phyloP scores from a whole-genome alignment of 2,329 filamentous ascomycete genomes.

The Juglanconis oblonga region DNA sequence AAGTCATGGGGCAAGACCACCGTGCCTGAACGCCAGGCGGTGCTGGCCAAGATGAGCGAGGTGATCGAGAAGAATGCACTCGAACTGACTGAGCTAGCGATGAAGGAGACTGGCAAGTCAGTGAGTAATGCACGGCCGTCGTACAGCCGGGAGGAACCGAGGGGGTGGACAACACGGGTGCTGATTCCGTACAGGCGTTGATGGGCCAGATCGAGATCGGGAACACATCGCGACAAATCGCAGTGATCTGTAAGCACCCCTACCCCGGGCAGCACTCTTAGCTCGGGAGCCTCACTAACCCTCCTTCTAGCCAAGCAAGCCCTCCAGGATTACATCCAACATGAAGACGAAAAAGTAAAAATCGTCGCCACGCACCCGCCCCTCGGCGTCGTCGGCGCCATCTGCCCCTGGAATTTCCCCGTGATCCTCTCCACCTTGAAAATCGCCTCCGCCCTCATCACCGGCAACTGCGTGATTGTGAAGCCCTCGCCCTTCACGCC shows the following conservation, averaged over 20 bases:
- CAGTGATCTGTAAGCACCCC: conserved; percentile 32
- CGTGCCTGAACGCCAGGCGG: conserved; percentile 38
- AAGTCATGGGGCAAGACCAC: conserved; percentile 43
- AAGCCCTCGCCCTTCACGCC: conserved; percentile 49
- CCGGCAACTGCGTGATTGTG: conserved; percentile 52
- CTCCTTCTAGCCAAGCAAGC: conserved; percentile 26
- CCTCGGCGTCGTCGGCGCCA: conserved; percentile 50
- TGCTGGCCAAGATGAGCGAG: conserved; percentile 38
- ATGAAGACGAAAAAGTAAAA: conserved; percentile 40
- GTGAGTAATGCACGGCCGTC: conserved; percentile 5
- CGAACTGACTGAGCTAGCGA: conserved; percentile 42
- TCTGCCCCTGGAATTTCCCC: conserved; percentile 61
- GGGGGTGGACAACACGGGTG: background rate
- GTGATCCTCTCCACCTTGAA: conserved; percentile 48
- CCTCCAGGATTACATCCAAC: conserved; percentile 44
- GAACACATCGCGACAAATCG: conserved; percentile 34
- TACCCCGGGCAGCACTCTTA: background rate
- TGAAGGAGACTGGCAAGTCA: conserved; percentile 52
- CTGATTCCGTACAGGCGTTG: conserved; percentile 14
- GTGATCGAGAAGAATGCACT: conserved; percentile 37
- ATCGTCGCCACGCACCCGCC: conserved; percentile 43
- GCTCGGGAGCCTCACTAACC: background rate
- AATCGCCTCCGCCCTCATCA: conserved; percentile 45
- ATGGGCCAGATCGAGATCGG: conserved; percentile 38
- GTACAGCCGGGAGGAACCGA: background rate